Evolutionary conservation across 352 stramenopile species (phyloP), one percentile per base, ranked within the genome.

Genomic region (Nothophytophthora sp.): DNA sequence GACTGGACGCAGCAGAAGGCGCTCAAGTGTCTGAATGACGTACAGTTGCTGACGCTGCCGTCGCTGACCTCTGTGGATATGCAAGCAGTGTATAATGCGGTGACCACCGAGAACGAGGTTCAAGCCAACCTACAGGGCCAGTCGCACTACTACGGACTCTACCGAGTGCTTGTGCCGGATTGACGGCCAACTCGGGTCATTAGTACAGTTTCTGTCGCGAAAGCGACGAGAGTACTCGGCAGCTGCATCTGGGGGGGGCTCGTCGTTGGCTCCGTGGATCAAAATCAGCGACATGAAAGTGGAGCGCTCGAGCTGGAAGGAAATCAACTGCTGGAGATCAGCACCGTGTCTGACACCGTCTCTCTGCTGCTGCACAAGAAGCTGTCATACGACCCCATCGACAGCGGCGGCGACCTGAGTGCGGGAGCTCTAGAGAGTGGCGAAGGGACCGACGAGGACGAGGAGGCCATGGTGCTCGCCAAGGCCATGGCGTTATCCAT

Each of bases 271-370:
- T 12, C 88, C 89, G 8, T 97, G 89, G 89, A 89, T 96, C 46
- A 96, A 96, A 37, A 96, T 96, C 22, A 96, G 96, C 52, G 89
- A 97, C 63, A 86, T 60, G 30, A 89, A 87, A 35, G 79, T 97
- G 8, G 70, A 89, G 46, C 59, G 64, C 6, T 93, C 88, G 1
- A 87, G 55, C 47, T 96, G 86, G 88, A 66, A 65, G 16, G 88
- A 96, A 37, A 92, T 97, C 42, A 88, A 90, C 35, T 55, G 63
- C 53, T 77, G 1, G 77, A 96, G 22, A 61, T 70, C 2, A 85
- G 74, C 48, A 95, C 88, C 9, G 82, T 94, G 23, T 96, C 86
- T 4, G 87, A 96, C 49, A 87, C 88, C 8, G 88, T 92, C 8
- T 96, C 96, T 56, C 53, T 96, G 53, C 48, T 96, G 25, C 70